Conservation (phyloP, 805 yeast genomes). For the Candida khao-thaluensis region DNA sequence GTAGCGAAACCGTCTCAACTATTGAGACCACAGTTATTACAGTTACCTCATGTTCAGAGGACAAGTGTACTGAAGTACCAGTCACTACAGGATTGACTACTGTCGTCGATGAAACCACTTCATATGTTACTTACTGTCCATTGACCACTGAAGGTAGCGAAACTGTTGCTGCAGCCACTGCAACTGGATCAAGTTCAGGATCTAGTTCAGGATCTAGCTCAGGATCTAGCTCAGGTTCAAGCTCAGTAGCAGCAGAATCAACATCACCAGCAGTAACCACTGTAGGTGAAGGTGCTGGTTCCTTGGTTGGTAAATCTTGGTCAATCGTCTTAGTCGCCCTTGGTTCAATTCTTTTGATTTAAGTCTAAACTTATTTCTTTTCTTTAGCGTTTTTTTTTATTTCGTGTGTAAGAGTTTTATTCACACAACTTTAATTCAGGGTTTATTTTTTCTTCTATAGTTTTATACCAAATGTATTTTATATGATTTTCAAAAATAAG, state of each 20-base stretch:
- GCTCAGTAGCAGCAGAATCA: slow-evolving; percentile 5
- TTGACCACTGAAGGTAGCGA: slow-evolving; percentile 12
- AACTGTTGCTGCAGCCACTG: slow-evolving; percentile 6
- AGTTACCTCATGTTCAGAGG: slow-evolving; percentile 33
- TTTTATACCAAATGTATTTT: background rate
- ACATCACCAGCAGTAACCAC: background rate
- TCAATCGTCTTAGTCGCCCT: slow-evolving; percentile 1
- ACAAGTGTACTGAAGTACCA: slow-evolving; percentile 26
- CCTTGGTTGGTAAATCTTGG: slow-evolving; percentile 8
- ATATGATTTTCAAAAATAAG: background rate
- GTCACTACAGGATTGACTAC: slow-evolving; percentile 38
- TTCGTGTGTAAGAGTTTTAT: background rate
- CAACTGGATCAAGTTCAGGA: slow-evolving; percentile 6
- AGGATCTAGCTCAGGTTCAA: slow-evolving; percentile 10
- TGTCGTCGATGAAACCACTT: slow-evolving; percentile 25
- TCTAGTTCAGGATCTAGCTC: slow-evolving; percentile 8
- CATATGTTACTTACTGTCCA: slow-evolving; percentile 35
- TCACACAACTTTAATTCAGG: background rate
- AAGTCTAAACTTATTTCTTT: background rate
- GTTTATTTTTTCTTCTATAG: no score
- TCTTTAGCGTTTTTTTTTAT: background rate
- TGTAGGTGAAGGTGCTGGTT: slow-evolving; percentile 13
- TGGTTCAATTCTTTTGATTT: slow-evolving; percentile 6
- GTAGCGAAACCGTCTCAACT: slow-evolving; percentile 7
- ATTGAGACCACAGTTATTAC: slow-evolving; percentile 31